Conservation (phyloP, 495 filamentous ascomycete genomes). For the Xylaria telfairii region DNA sequence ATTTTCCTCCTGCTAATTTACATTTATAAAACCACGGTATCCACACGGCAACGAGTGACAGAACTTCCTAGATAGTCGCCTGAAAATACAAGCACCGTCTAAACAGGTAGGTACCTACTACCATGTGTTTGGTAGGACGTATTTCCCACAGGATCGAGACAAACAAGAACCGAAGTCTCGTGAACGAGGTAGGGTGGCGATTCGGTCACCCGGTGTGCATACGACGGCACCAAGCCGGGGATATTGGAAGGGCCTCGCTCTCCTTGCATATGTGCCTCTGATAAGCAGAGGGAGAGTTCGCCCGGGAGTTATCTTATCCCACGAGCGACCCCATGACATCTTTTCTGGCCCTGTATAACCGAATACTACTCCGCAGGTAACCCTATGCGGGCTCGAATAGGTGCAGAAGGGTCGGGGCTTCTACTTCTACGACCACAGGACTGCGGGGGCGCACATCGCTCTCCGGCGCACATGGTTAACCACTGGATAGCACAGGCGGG, state of each 20-base stretch:
- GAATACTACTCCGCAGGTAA: not conserved
- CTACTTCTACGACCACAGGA: not conserved
- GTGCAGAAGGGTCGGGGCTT: not conserved
- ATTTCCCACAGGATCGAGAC: too few species aligned
- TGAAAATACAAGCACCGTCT: too few species aligned
- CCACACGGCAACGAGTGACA: too few species aligned
- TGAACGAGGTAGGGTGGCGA: too few species aligned
- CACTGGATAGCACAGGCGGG: not conserved
- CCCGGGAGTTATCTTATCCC: not conserved
- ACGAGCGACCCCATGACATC: not conserved
- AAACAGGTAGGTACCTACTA: too few species aligned
- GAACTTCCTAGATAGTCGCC: too few species aligned
- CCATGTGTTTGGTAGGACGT: too few species aligned
- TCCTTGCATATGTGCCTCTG: not conserved
- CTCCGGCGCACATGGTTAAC: not conserved
- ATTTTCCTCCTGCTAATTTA: too few species aligned
- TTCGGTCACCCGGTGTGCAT: not conserved
- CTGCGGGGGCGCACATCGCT: not conserved
- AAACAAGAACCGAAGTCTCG: too few species aligned
- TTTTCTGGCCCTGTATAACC: not conserved
- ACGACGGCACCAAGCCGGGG: not conserved
- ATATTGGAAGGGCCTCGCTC: not conserved
- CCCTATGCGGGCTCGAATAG: not conserved
- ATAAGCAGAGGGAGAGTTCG: constrained; percentile 2
- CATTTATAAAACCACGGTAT: too few species aligned